Percentiles rank a stretch among this genome's conserved stretches.
phyloP scores from a whole-genome alignment of 768 basidiomycete genomes.

The Termitomyces sp. region DNA sequence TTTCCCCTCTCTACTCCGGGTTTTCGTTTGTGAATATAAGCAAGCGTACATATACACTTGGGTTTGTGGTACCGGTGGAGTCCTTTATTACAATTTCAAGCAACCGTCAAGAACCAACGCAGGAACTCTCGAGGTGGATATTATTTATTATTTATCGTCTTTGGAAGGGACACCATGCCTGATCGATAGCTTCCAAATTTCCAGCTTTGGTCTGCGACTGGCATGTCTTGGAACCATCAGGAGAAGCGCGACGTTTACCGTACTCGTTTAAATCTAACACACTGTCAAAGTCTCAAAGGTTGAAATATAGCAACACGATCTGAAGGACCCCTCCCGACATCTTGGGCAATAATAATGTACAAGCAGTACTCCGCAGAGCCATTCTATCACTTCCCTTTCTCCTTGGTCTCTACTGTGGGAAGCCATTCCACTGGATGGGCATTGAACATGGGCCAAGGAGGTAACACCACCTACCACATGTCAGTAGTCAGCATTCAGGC shows the following conservation, averaged over 20 bases:
- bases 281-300: too few relatives aligned
- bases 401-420: conserved; percentile 20
- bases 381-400: not conserved
- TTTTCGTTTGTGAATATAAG: not conserved
- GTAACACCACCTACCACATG: conserved; percentile 50
- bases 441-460: conserved; percentile 70
- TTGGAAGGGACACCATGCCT: too few relatives aligned
- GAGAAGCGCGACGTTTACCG: not conserved
- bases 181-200: too few relatives aligned
- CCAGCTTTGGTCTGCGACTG: not conserved
- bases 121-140: too few relatives aligned
- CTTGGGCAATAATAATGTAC: not conserved
- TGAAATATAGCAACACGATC: too few relatives aligned
- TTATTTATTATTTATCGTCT: too few relatives aligned
- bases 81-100: too few relatives aligned
- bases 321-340: not conserved
- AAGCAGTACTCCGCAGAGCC: not conserved
- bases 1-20: not conserved
- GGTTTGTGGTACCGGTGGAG: too few relatives aligned
- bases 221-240: not conserved
- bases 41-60: too few relatives aligned
- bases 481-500: not conserved
- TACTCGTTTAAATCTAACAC: too few relatives aligned
- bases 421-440: conserved; percentile 62
- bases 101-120: too few relatives aligned